phyloP scores from a whole-genome alignment of 495 filamentous ascomycete species.

The Aspergillus conjunctus region DNA sequence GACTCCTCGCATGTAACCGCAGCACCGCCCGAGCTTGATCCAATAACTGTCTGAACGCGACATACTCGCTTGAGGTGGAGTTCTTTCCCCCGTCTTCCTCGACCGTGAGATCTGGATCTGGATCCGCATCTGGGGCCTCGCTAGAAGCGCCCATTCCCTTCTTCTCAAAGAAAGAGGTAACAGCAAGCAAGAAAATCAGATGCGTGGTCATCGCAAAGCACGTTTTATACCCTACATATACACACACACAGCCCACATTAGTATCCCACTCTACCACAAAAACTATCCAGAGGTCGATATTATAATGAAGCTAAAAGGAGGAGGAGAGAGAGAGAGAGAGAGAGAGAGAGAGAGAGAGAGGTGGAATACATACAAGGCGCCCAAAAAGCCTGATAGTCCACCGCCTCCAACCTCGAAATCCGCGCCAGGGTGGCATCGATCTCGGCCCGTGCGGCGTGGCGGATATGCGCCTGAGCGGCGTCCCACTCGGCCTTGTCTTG shows the following conservation, averaged over 20 bases:
- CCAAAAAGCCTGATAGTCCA: constrained; percentile 11
- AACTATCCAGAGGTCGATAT: too few species aligned
- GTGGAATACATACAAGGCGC: constrained; percentile 4
- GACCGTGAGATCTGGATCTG: too few species aligned
- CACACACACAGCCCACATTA: not conserved
- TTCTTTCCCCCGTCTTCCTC: too few species aligned
- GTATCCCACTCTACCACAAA: too few species aligned
- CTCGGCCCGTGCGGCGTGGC: not conserved
- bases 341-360: too few species aligned
- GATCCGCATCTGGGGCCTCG: too few species aligned
- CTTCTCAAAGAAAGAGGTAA: not conserved
- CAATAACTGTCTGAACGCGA: not conserved
- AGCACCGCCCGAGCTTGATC: constrained; percentile 6
- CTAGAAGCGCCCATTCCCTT: too few species aligned
- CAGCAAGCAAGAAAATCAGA: constrained; percentile 4
- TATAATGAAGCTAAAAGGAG: too few species aligned
- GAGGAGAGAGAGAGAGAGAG: too few species aligned
- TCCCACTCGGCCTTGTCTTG: not conserved
- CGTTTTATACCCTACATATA: constrained; percentile 6
- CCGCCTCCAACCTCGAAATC: not conserved
- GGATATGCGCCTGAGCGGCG: not conserved
- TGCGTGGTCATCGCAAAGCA: constrained; percentile 5
- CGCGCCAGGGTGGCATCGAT: not conserved
- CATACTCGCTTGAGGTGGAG: not conserved
- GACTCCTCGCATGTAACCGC: constrained; percentile 5